These are phyloP conservation scores for Alternaria novae-zelandiae DNA, from an alignment of 2,329 filamentous ascomycete genomes.

Conservation along the genomic window DNA sequence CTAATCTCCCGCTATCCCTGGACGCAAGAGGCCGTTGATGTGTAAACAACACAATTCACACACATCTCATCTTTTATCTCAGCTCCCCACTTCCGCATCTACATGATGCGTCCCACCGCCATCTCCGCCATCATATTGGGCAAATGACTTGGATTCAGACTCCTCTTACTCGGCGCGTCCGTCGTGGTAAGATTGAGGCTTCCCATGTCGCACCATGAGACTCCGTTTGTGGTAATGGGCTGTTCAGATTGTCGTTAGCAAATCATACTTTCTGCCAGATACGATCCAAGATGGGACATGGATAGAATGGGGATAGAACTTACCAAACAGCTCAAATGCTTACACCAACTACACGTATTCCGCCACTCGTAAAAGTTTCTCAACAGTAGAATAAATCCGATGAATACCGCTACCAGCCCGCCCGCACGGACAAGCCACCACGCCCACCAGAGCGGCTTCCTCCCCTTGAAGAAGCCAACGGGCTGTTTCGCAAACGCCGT, in stretches of 20 bases:
- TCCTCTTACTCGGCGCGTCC: conserved; percentile 4
- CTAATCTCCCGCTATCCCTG: not conserved
- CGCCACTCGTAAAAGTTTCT: conserved; percentile 88
- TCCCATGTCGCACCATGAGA: conserved; percentile 48
- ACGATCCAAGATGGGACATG: not conserved
- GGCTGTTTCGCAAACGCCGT: conserved; percentile 57
- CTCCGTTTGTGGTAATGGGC: conserved; percentile 32
- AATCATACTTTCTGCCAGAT: not conserved
- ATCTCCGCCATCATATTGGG: conserved; percentile 1
- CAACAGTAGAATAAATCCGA: conserved; percentile 84
- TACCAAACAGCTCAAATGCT: conserved; percentile 91
- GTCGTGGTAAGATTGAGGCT: conserved; percentile 31
- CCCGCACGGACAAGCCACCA: conserved; percentile 91
- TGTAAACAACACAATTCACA: not conserved
- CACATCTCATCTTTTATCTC: not conserved
- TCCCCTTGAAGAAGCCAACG: conserved; percentile 83
- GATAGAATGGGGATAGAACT: conserved; percentile 53
- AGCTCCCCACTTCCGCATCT: not conserved
- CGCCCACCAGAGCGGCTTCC: conserved; percentile 93
- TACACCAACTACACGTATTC: conserved; percentile 87
- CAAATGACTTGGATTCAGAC: conserved; percentile 3
- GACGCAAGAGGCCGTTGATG: not conserved
- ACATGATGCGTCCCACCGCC: not conserved
- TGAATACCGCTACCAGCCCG: conserved; percentile 77
- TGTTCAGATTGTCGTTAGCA: conserved; percentile 1